phyloP scores from a whole-genome alignment of 768 basidiomycete species.

The Russula compacta region DNA sequence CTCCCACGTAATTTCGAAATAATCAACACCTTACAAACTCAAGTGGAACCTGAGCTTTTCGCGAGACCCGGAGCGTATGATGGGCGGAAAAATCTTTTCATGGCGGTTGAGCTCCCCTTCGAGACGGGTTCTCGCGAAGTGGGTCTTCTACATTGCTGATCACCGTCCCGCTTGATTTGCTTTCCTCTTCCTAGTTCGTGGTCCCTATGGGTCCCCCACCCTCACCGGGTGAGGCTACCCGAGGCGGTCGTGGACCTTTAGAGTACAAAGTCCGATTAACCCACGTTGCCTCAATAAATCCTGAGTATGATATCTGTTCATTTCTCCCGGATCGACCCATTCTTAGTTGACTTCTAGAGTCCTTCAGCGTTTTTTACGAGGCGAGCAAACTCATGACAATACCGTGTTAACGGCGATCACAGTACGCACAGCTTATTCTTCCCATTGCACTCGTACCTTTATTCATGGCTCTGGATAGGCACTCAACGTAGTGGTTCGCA shows the following conservation, averaged over 20 bases:
- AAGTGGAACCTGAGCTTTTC: slow-evolving; percentile 54
- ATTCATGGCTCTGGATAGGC: slow-evolving; percentile 35
- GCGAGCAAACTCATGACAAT: slow-evolving; percentile 61
- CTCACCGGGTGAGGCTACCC: background rate
- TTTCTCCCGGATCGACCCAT: slow-evolving; percentile 21
- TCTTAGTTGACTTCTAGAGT: slow-evolving; percentile 35
- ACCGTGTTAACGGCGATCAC: slow-evolving; percentile 58
- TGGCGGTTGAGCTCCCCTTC: slow-evolving; percentile 52
- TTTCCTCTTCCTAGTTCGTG: slow-evolving; percentile 40
- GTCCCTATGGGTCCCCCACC: slow-evolving; percentile 38
- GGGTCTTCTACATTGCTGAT: slow-evolving; percentile 15
- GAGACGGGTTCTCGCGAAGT: slow-evolving; percentile 42
- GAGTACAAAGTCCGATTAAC: slow-evolving; percentile 59
- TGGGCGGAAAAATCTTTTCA: slow-evolving; percentile 70
- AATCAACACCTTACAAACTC: slow-evolving; percentile 51
- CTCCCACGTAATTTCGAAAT: slow-evolving; percentile 62
- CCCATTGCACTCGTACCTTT: background rate
- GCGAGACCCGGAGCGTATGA: slow-evolving; percentile 70
- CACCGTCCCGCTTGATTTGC: background rate
- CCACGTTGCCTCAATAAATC: slow-evolving; percentile 70
- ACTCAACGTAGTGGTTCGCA: slow-evolving; percentile 64
- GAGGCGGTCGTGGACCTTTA: slow-evolving; percentile 38
- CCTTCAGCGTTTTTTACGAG: slow-evolving; percentile 51
- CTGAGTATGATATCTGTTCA: slow-evolving; percentile 48
- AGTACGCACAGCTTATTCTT: slow-evolving; percentile 28